A percentile compares a stretch with the other conserved stretches of the same genome.
Conservation (phyloP, 306 rosid genomes). For the Begonia masoniana region DNA sequence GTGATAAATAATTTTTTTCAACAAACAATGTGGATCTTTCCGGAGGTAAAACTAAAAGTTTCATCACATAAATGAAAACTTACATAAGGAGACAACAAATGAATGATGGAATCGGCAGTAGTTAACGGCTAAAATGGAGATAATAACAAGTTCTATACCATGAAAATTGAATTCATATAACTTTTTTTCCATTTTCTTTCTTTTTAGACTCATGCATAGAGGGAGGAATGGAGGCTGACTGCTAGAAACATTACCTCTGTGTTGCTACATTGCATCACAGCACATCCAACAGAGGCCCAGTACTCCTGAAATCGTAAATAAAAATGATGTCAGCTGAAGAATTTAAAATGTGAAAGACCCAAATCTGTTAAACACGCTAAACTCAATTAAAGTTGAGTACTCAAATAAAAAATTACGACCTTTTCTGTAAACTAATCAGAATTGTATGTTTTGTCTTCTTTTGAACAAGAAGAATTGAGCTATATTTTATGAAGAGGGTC, state of each 20-base stretch:
- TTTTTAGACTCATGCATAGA: not conserved
- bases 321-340: not conserved
- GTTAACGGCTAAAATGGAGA: too few species aligned
- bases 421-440: not conserved
- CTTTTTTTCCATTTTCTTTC: not conserved
- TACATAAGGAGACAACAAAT: too few species aligned
- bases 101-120: too few species aligned
- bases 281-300: conserved; percentile 98
- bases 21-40: not conserved
- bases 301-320: conserved; percentile 48
- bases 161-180: too few species aligned
- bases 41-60: not conserved
- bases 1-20: not conserved
- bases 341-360: not conserved
- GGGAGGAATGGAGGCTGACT: not conserved
- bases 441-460: too few species aligned
- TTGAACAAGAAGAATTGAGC: too few species aligned
- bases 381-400: too few species aligned
- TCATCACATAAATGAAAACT: too few species aligned
- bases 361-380: not conserved
- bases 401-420: too few species aligned
- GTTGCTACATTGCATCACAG: conserved; percentile 97
- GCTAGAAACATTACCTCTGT: conserved; percentile 52
- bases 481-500: too few species aligned
- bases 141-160: too few species aligned